Evolutionary conservation across 1,284 basidiomycete species (phyloP).

Genomic region (Cyathus olla): DNA sequence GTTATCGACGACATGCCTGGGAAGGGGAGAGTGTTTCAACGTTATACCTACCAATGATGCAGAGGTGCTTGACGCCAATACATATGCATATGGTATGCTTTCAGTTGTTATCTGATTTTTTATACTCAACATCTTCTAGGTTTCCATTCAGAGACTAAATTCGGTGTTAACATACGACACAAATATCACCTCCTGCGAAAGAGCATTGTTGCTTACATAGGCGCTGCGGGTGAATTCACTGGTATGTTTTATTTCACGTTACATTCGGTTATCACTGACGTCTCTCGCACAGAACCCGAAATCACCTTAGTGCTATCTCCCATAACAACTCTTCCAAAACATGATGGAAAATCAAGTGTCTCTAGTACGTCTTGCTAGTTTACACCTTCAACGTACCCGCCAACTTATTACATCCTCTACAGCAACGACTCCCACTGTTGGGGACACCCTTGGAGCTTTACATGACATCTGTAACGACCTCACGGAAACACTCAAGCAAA

Average conservation of each 20-base stretch:
- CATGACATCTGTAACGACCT: constrained; percentile 72
- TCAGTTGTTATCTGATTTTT: constrained; percentile 4
- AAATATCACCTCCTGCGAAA: constrained; percentile 69
- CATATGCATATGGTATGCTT: constrained; percentile 62
- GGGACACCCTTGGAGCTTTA: constrained; percentile 80
- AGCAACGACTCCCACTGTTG: constrained; percentile 83
- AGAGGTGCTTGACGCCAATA: constrained; percentile 70
- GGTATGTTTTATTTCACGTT: constrained; percentile 45
- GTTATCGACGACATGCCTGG: constrained; percentile 83
- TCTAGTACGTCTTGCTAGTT: constrained; percentile 48
- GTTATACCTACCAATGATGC: constrained; percentile 79
- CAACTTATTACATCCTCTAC: constrained; percentile 3
- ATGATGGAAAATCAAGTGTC: constrained; percentile 46
- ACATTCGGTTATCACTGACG: not conserved
- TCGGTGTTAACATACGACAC: constrained; percentile 63
- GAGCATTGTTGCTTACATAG: constrained; percentile 74
- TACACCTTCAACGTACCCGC: too few species aligned
- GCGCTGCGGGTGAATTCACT: constrained; percentile 76
- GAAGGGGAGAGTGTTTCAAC: constrained; percentile 67
- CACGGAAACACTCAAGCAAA: constrained; percentile 70
- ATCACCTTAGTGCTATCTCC: constrained; percentile 76
- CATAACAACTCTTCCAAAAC: constrained; percentile 53
- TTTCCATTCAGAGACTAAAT: constrained; percentile 63
- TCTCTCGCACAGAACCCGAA: constrained; percentile 61
- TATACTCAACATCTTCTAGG: constrained; percentile 47